Evolutionary conservation across 352 stramenopile species (phyloP).

Genomic region (Pythium rhizo-oryzae): DNA sequence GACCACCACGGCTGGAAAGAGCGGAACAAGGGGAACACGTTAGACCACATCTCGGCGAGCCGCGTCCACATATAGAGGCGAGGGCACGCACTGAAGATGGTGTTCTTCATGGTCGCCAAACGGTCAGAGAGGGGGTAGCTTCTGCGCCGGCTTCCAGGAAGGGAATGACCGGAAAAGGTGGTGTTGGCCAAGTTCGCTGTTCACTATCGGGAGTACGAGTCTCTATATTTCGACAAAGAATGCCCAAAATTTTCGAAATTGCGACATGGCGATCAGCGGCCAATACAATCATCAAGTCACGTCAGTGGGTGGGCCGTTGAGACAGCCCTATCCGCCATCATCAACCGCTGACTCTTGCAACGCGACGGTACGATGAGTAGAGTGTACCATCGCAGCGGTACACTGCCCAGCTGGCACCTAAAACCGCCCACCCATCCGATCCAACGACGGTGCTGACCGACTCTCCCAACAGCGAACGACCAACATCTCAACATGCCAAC

Average conservation of each 20-base stretch:
- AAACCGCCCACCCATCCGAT: slow-evolving; percentile 1
- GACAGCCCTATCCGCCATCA: slow-evolving; percentile 25
- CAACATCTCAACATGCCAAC: slow-evolving; percentile 9
- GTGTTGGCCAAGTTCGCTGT: slow-evolving; percentile 14
- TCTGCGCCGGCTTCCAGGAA: slow-evolving; percentile 24
- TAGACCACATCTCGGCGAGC: not conserved
- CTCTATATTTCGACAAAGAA: slow-evolving; percentile 20
- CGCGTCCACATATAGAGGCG: not conserved
- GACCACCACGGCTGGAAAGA: slow-evolving; percentile 67
- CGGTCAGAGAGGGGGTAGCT: slow-evolving; percentile 1
- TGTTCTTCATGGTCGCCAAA: slow-evolving; percentile 63
- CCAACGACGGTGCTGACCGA: not conserved
- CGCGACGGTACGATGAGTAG: slow-evolving; percentile 23
- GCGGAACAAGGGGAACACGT: slow-evolving; percentile 14
- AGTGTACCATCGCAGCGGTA: slow-evolving; percentile 22
- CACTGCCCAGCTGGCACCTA: not conserved
- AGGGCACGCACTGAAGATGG: slow-evolving; percentile 59
- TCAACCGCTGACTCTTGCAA: slow-evolving; percentile 25
- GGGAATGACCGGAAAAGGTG: slow-evolving; percentile 24
- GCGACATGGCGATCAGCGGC: slow-evolving; percentile 19
- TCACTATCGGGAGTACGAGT: not conserved
- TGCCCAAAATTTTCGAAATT: slow-evolving; percentile 19
- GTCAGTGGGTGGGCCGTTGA: not conserved
- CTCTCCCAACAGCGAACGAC: too few relatives aligned
- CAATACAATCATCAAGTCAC: slow-evolving; percentile 28